Conservation (phyloP, 352 stramenopile species). For the Pythium monospermum region DNA sequence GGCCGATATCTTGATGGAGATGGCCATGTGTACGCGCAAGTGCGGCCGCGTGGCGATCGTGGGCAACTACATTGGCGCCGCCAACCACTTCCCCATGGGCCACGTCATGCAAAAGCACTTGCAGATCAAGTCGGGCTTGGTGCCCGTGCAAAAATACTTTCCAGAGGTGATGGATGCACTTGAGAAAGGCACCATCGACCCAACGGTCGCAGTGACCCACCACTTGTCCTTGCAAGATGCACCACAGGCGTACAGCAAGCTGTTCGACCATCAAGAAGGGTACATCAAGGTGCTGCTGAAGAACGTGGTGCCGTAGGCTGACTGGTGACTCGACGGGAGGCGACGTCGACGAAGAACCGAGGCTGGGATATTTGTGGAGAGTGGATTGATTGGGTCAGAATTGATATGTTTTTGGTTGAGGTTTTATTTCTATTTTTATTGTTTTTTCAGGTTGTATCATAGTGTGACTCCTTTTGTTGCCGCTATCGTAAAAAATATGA, state of each 20-base stretch:
- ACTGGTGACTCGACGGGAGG: too few relatives aligned
- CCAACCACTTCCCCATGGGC: constrained; percentile 35
- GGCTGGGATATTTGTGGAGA: too few relatives aligned
- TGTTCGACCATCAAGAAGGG: constrained; percentile 24
- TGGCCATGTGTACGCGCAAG: constrained; percentile 29
- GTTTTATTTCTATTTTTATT: too few relatives aligned
- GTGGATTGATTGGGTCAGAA: too few relatives aligned
- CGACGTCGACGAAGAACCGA: too few relatives aligned
- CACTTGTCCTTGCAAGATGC: constrained; percentile 27
- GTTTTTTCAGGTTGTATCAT: too few relatives aligned
- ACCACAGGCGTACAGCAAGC: constrained; percentile 28
- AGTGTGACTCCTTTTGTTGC: too few relatives aligned
- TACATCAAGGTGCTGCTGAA: constrained; percentile 34
- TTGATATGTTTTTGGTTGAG: too few relatives aligned
- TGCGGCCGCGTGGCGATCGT: constrained; percentile 29
- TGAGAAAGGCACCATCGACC: constrained; percentile 25
- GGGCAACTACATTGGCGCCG: constrained; percentile 28
- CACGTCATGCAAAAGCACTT: constrained; percentile 42
- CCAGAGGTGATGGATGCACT: constrained; percentile 23
- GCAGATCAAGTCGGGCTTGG: constrained; percentile 28
- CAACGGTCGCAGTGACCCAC: constrained; percentile 23
- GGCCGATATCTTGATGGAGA: constrained; percentile 28
- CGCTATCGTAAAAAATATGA: too few relatives aligned
- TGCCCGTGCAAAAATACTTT: constrained; percentile 33
- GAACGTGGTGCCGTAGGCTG: constrained; percentile 11